Percentiles rank a stretch among this genome's conserved stretches.
phyloP scores from a whole-genome alignment of 1,284 basidiomycete genomes.

The Prillingera fragicola region DNA sequence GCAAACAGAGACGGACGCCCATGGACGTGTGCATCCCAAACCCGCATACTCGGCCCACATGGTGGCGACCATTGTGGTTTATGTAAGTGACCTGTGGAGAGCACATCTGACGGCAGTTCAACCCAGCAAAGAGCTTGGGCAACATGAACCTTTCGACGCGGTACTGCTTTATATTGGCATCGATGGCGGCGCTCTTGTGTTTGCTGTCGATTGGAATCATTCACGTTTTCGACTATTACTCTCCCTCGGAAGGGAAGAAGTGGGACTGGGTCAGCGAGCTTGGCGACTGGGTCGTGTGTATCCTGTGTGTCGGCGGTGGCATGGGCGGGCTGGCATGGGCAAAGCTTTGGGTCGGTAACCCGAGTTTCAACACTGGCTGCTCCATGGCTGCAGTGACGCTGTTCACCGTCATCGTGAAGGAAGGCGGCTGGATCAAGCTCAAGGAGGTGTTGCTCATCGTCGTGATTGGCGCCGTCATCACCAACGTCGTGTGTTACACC shows the following conservation, averaged over 20 bases:
- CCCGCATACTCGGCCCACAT: conserved; percentile 76
- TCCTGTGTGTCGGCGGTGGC: conserved; percentile 74
- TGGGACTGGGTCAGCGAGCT: conserved; percentile 43
- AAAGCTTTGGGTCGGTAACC: conserved; percentile 79
- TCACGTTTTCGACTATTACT: conserved; percentile 62
- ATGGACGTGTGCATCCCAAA: conserved; percentile 44
- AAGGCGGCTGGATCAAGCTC: conserved; percentile 72
- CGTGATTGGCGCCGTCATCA: conserved; percentile 65
- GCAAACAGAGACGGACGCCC: conserved; percentile 51
- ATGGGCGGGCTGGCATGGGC: conserved; percentile 71
- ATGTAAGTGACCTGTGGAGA: conserved; percentile 30
- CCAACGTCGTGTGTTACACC: conserved; percentile 74
- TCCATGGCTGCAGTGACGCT: conserved; percentile 85
- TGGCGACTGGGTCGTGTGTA: conserved; percentile 53
- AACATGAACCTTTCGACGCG: conserved; percentile 65
- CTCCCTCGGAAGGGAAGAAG: conserved; percentile 32
- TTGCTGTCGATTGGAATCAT: conserved; percentile 74
- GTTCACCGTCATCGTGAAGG: conserved; percentile 81
- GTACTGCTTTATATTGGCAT: conserved; percentile 53
- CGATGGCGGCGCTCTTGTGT: conserved; percentile 72
- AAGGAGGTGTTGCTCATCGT: conserved; percentile 72
- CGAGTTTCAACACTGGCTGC: conserved; percentile 87
- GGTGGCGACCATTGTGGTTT: conserved; percentile 75
- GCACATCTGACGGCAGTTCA: conserved; percentile 54
- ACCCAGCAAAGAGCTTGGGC: conserved; percentile 67